phyloP scores from a whole-genome alignment of 169 alveolate genomes.

The Plasmodium gonderi region DNA sequence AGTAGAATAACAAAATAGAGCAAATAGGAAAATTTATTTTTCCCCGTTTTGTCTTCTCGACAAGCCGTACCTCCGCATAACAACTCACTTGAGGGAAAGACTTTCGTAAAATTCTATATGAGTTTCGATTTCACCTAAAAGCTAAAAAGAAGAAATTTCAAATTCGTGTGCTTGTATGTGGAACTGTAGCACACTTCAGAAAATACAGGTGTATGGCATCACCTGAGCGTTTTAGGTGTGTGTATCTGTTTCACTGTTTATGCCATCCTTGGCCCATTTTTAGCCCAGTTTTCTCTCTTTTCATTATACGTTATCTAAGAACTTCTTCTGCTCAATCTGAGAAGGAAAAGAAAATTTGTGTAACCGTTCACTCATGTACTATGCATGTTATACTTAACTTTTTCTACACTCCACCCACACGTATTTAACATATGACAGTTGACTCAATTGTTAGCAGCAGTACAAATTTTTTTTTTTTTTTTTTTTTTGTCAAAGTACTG shows the following conservation, averaged over 20 bases:
- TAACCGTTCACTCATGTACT: neutral
- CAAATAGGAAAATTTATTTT: no score
- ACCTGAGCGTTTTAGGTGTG: no score
- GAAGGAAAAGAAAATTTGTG: neutral
- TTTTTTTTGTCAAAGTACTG: constrained; percentile 2
- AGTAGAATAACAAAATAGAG: no score
- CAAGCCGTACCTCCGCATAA: no score
- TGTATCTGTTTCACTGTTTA: neutral
- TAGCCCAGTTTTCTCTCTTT: neutral
- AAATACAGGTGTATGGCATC: neutral
- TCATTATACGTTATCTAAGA: constrained; percentile 11
- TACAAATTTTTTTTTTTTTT: no score
- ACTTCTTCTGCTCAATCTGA: constrained; percentile 40
- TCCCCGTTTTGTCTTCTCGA: neutral
- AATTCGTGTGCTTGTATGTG: neutral
- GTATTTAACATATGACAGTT: no score
- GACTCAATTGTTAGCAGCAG: no score
- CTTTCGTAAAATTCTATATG: constrained; percentile 30
- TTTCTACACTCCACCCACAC: neutral
- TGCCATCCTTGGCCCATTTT: neutral
- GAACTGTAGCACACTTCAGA: neutral
- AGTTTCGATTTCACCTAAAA: constrained; percentile 16
- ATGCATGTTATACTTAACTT: neutral
- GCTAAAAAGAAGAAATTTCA: neutral
- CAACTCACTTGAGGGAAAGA: constrained; percentile 8